Evolutionary conservation across 1,284 basidiomycete genomes (phyloP), one percentile per base, ranked within the genome.

Genomic region (Ustilago cynodontis): DNA sequence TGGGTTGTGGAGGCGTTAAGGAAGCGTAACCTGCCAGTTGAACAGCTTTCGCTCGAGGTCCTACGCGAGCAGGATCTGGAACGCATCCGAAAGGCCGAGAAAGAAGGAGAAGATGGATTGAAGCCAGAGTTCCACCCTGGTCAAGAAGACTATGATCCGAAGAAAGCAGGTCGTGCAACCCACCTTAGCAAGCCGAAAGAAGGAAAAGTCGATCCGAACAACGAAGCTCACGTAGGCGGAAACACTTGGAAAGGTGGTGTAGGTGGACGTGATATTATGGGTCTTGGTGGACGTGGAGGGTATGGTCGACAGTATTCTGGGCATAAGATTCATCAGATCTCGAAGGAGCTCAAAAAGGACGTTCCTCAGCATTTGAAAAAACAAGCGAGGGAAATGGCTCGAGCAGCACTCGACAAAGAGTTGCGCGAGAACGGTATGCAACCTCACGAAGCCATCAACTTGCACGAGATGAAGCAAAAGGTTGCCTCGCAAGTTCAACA

Each of bases 221-320:
- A 83, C 51, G 71, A 87, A 53, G 64, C 74, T 20, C 86, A 87
- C 53, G 71, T 79, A 1, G 86, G 86, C 6, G 86, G 86, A 3
- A 87, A 87, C 63, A 84, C 79, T 10, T 87, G 85, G 85, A 80
- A 83, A 3, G 86, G 86, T 28, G 86, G 86, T 20, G 84, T 82
- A 1, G 86, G 86, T 8, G 84, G 86, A 0, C 77, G 86, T 13
- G 84, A 85, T 26, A 87, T 86, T 10, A 84, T 82, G 8, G 86
- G 86, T 1, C 77, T 86, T 5, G 86, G 86, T 5, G 86, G 86
- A 0, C 70, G 80, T 2, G 84, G 84, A 22, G 84, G 85, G 5
- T 83, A 69, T 55, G 83, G 84, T 41, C 75, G 84, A 1, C 65
- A 83, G 43, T 83, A 79, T 51, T 65, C 78, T 9, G 85, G 86